Evolutionary conservation across 345 rosid genomes (phyloP).

Genomic region (Raphanus raphanistrum): DNA sequence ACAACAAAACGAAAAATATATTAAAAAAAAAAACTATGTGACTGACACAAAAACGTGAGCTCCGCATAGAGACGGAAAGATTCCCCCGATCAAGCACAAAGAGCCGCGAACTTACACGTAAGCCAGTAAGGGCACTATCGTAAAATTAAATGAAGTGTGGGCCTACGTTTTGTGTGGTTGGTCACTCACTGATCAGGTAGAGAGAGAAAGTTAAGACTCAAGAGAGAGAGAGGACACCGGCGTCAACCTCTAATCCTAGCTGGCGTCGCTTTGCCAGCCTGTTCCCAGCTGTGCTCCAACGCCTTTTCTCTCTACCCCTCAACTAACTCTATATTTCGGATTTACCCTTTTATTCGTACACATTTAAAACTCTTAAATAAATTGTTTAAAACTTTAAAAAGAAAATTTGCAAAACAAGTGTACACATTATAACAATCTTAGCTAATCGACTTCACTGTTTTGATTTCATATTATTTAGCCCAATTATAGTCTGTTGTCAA

Average conservation of each 20-base stretch:
- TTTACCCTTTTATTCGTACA: conserved; percentile 25
- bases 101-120: conserved; percentile 29
- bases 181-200: conserved; percentile 32
- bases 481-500: background rate
- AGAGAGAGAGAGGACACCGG: conserved; percentile 1
- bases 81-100: conserved; percentile 25
- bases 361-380: background rate
- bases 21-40: background rate
- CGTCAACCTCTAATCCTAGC: conserved; percentile 42
- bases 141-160: conserved; percentile 22
- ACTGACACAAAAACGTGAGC: conserved; percentile 37
- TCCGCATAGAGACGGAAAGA: conserved; percentile 38
- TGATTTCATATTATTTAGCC: background rate
- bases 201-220: conserved; percentile 16
- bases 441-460: background rate
- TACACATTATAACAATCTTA: background rate
- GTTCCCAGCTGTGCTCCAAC: conserved; percentile 57
- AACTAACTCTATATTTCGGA: conserved; percentile 11
- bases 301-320: conserved; percentile 30
- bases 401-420: background rate
- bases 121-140: conserved; percentile 13
- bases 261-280: conserved; percentile 56
- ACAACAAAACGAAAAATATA: background rate
- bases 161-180: conserved; percentile 38
- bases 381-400: background rate